Conservation (phyloP, 2,329 filamentous ascomycete genomes). For the Tolypocladium sp. region DNA sequence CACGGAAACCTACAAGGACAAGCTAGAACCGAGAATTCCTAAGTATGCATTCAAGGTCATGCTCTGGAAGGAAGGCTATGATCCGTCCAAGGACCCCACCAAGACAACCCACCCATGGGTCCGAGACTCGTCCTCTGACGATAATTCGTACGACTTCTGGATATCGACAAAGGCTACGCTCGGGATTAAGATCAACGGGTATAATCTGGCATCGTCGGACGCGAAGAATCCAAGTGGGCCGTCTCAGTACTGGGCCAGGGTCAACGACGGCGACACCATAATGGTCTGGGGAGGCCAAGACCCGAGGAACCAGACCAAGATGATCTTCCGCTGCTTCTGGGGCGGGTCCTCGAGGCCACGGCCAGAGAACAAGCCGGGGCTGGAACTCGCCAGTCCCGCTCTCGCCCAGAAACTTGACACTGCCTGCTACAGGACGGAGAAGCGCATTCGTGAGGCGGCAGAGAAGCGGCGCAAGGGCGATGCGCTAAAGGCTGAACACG, state of each 20-base stretch:
- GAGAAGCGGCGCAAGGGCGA: constrained; percentile 31
- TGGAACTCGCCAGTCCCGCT: constrained; percentile 26
- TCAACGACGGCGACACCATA: constrained; percentile 71
- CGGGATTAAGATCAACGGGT: constrained; percentile 70
- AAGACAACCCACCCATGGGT: constrained; percentile 41
- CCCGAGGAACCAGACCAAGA: constrained; percentile 29
- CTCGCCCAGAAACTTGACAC: constrained; percentile 38
- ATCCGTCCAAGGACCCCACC: constrained; percentile 45
- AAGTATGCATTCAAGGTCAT: constrained; percentile 74
- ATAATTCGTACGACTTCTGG: constrained; percentile 56
- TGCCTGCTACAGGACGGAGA: constrained; percentile 36
- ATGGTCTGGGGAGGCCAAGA: constrained; percentile 54
- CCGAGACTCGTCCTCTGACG: constrained; percentile 21
- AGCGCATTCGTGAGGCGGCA: constrained; percentile 27
- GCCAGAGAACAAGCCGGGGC: constrained; percentile 10
- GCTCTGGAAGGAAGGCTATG: constrained; percentile 62
- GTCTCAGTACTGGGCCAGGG: constrained; percentile 54
- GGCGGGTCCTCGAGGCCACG: constrained; percentile 41
- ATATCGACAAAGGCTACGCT: constrained; percentile 71
- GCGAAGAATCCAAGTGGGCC: constrained; percentile 42
- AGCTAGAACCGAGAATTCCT: constrained; percentile 62
- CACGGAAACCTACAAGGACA: constrained; percentile 55
- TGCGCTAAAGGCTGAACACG: constrained; percentile 35
- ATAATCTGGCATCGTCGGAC: constrained; percentile 50
- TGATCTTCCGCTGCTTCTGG: constrained; percentile 47